Base-by-base conservation (phyloP, 1,139 yeast genomes). In the Saccharomyces pastorianus region DNA sequence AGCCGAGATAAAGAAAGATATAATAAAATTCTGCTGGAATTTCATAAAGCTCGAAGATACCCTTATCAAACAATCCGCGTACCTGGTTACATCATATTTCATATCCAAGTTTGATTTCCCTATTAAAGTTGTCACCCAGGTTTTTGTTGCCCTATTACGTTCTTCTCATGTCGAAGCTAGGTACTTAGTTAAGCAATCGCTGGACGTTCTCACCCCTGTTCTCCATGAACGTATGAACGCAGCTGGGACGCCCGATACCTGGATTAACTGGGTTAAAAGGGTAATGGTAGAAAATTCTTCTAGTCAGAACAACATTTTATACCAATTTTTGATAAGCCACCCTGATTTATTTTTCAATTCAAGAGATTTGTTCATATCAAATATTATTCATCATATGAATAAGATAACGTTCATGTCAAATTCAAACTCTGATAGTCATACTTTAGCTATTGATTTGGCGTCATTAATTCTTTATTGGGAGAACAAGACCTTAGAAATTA, bases 191-290 rank as follows among this genome's bases (percentile, higher is more conserved):
- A 82, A 85, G 64, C 96, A 89, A 65, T 95, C 98, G 0, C 75
- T 95, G 53, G 97, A 91, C 63, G 75, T 88, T 6, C 73, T 95
- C 48, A 97, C 98, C 0, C 96, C 98, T 0, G 95, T 87, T 0
- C 79, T 95, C 76, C 84, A 89, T 1, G 80, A 79, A 57, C 77
- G 96, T 53, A 80, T 88, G 71, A 76, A 76, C 1, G 76, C 76
- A 41, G 75, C 74, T 2, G 88, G 81, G 0, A 75, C 85, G 0
- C 75, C 83, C 0, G 82, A 87, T 13, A 80, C 85, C 51, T 95
- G 99, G 99, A 81, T 95, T 55, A 91, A 88, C 63, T 90, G 96
- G 95, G 96, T 97, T 0, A 83, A 97, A 59, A 78, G 97, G 55
- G 95, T 91, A 2, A 76, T 95, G 28, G 84, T 95, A 2, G 99